phyloP scores from a whole-genome alignment of 306 rosid genomes.

The Prinsepia uniflora region DNA sequence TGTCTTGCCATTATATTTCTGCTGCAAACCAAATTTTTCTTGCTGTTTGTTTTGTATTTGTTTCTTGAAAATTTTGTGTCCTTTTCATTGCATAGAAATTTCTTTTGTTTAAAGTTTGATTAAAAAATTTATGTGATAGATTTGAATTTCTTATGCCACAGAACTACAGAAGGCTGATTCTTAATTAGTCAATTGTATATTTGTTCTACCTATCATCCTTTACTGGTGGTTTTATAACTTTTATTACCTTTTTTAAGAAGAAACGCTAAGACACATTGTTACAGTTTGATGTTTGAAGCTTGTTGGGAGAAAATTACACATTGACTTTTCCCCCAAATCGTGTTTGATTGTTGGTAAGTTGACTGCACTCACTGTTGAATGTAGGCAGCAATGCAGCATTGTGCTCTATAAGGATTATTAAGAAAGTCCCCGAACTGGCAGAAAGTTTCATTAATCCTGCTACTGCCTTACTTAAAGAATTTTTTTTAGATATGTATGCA shows the following conservation, averaged over 20 bases:
- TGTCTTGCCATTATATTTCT: conserved; percentile 5
- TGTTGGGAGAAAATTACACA: neutral
- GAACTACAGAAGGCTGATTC: conserved; percentile 13
- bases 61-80: neutral
- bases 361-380: conserved; percentile 32
- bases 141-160: neutral
- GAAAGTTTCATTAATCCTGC: conserved; percentile 91
- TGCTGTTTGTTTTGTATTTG: neutral
- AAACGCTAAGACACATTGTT: neutral
- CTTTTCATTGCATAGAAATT: neutral
- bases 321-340: neutral
- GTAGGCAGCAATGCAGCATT: conserved; percentile 98
- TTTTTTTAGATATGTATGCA: conserved; percentile 13
- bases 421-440: conserved; percentile 96
- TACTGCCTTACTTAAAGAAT: conserved; percentile 84
- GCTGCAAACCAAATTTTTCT: neutral
- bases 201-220: conserved; percentile 9
- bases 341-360: conserved; percentile 25
- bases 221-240: conserved; percentile 19
- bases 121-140: neutral
- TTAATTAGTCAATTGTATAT: conserved; percentile 20
- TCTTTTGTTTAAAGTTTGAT: neutral
- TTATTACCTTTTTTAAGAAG: too few species aligned
- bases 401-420: conserved; percentile 89
- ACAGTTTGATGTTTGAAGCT: conserved; percentile 23